Evolutionary conservation across 768 basidiomycete species (phyloP), one percentile per base, ranked within the genome.

Genomic region (Pulveroboletus sp.): DNA sequence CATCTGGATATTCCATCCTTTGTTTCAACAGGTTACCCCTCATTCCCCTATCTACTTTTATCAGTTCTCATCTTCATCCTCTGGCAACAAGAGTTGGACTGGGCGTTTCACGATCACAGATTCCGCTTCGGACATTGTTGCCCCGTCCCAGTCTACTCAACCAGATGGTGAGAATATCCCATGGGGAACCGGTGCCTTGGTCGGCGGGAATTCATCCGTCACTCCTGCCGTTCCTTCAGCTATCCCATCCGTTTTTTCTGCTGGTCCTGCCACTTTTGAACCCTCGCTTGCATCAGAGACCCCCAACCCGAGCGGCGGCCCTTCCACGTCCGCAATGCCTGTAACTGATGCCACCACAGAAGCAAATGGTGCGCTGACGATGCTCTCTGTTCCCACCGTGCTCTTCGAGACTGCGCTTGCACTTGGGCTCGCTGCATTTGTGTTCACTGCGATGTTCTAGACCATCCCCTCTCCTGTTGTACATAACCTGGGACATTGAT

Each of bases 21-120:
- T 17, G 17, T 11, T 18, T 37, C 5, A 28, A 32, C 13, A 86
- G 83, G 86, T 90, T 35, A 70, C 69, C 17, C 77, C 79, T 17
- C 72, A 84, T 65, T 74, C 88, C 2, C 61, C 80, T 33, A 81
- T 90, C 56, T 91, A 89, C 72, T 91, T 90, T 73, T 88, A 88
- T 67, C 86, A 89, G 59, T 90, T 86, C 73, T 72, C 78, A 14
- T 67, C 79, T 1, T 69, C 76, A 0, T 59, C 53, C 6, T 61
- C 78, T 1, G 1, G 67, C 33, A 61, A 60, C 43, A 73, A 71
- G 61, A 56, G 59, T 21, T 92, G 89, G 89, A 86, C 87, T 2
- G 81, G 79, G 14, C 84, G 89, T 21, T 91, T 89, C 74, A 71
- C 83, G 32, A 88, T 92, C 60, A 80, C 83, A 4, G 77, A 74